Percentiles rank a stretch among this genome's conserved stretches.
Evolutionary conservation across 1,139 yeast genomes (phyloP).

Genomic region (Zygosaccharomyces sapae): DNA sequence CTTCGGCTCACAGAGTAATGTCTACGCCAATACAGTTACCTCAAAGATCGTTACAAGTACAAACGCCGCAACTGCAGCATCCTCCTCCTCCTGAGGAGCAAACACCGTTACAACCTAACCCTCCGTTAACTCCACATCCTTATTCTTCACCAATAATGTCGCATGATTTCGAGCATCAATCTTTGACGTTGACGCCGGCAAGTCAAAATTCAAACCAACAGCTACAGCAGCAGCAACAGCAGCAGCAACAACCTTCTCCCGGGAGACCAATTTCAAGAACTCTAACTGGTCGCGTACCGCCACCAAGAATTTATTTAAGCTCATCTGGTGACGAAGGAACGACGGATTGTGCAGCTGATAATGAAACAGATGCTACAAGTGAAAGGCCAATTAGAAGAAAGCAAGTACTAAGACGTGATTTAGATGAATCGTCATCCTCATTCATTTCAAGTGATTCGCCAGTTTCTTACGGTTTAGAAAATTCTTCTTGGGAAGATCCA

Average conservation of each 20-base stretch:
- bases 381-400: conserved; percentile 2
- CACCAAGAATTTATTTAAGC: conserved; percentile 15
- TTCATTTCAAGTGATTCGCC: conserved; percentile 5
- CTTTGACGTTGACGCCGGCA: conserved; percentile 1
- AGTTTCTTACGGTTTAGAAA: conserved; percentile 3
- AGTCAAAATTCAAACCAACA: background rate
- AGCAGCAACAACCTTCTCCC: background rate
- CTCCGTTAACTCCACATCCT: background rate
- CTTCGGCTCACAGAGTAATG: background rate
- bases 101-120: background rate
- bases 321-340: conserved; percentile 6
- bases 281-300: conserved; percentile 16
- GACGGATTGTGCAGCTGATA: conserved; percentile 3
- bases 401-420: background rate
- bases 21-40: conserved; percentile 1
- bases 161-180: background rate
- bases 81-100: conserved; percentile 1
- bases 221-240: too few species aligned
- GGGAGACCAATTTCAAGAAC: conserved; percentile 8
- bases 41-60: background rate
- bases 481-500: conserved; percentile 4
- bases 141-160: background rate
- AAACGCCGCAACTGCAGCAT: background rate
- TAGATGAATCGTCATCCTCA: conserved; percentile 4
- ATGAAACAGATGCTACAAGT: conserved; percentile 1